These are phyloP conservation scores for Mucor circinelloides DNA, from an alignment of 371 early-diverging fungal genomes.

Conservation along the genomic window DNA sequence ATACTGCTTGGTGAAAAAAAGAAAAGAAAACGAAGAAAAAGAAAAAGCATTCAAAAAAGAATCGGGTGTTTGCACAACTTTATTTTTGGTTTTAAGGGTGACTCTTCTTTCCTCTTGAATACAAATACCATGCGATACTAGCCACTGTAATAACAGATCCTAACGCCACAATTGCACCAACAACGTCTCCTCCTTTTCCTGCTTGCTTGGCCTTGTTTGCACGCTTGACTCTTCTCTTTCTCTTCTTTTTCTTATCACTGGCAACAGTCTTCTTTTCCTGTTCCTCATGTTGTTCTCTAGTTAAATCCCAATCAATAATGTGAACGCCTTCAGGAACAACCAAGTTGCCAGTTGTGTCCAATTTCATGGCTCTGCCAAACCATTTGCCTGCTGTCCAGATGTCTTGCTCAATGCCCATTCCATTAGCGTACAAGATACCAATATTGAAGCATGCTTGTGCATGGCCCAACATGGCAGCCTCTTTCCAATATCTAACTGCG, in stretches of 20 bases:
- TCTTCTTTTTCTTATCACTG: not conserved
- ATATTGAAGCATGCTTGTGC: slow-evolving; percentile 55
- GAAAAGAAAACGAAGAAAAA: slow-evolving; percentile 5
- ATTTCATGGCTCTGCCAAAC: slow-evolving; percentile 53
- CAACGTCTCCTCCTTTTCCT: slow-evolving; percentile 7
- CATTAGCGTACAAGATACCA: slow-evolving; percentile 50
- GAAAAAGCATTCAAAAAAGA: slow-evolving; percentile 11
- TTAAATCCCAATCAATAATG: slow-evolving; percentile 47
- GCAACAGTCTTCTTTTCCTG: not conserved
- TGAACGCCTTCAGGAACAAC: slow-evolving; percentile 41
- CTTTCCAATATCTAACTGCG: slow-evolving; percentile 54
- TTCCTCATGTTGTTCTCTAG: slow-evolving; percentile 20
- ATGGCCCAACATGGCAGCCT: slow-evolving; percentile 49
- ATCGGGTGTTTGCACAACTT: slow-evolving; percentile 10
- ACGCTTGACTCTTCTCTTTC: slow-evolving; percentile 30
- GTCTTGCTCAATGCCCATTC: slow-evolving; percentile 46
- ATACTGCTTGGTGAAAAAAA: slow-evolving; percentile 4
- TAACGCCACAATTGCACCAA: slow-evolving; percentile 29
- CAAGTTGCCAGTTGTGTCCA: slow-evolving; percentile 44
- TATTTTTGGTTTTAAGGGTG: slow-evolving; percentile 10
- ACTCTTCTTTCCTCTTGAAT: slow-evolving; percentile 20
- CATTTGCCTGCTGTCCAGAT: slow-evolving; percentile 47
- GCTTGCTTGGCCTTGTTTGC: slow-evolving; percentile 6
- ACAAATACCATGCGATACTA: slow-evolving; percentile 41
- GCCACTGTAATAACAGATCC: slow-evolving; percentile 41